A percentile compares a stretch with the other conserved stretches of the same genome.
Conservation (phyloP, 1,284 basidiomycete species). For the Inonotus obliquus region DNA sequence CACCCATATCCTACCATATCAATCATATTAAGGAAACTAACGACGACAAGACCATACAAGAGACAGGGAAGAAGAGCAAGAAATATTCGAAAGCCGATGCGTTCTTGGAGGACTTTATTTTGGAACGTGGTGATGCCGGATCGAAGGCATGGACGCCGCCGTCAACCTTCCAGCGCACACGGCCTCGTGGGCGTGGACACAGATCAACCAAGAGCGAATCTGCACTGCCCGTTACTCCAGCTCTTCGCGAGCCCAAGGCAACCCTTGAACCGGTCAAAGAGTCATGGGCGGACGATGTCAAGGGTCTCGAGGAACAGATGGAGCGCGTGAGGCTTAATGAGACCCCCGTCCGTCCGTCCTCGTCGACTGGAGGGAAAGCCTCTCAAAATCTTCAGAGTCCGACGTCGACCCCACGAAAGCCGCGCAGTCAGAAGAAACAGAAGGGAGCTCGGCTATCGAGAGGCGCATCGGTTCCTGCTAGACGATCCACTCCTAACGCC, state of each 20-base stretch:
- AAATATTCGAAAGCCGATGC: not conserved
- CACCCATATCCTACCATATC: not conserved
- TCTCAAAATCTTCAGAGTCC: not conserved
- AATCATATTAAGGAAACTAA: not conserved
- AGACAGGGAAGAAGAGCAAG: not conserved
- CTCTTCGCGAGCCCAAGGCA: not conserved
- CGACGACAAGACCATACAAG: not conserved
- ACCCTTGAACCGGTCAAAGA: not conserved
- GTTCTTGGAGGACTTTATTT: constrained; percentile 3
- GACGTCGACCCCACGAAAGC: not conserved
- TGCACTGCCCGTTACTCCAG: not conserved
- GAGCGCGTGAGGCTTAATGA: not conserved
- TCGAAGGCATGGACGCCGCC: constrained; percentile 9
- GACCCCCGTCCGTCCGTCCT: not conserved
- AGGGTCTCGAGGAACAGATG: constrained; percentile 1
- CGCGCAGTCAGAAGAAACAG: not conserved
- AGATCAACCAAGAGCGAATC: constrained; percentile 15
- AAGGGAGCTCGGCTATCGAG: not conserved
- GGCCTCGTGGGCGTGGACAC: constrained; percentile 9
- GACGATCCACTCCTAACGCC: not conserved
- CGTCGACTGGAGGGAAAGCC: not conserved
- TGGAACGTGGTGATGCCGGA: constrained; percentile 14
- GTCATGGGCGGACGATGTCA: constrained; percentile 7
- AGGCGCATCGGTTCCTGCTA: not conserved
- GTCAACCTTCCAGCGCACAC: not conserved